These are phyloP conservation scores for Thermomyces lanuginosus DNA, from an alignment of 2,329 filamentous ascomycete genomes.

Conservation along the genomic window DNA sequence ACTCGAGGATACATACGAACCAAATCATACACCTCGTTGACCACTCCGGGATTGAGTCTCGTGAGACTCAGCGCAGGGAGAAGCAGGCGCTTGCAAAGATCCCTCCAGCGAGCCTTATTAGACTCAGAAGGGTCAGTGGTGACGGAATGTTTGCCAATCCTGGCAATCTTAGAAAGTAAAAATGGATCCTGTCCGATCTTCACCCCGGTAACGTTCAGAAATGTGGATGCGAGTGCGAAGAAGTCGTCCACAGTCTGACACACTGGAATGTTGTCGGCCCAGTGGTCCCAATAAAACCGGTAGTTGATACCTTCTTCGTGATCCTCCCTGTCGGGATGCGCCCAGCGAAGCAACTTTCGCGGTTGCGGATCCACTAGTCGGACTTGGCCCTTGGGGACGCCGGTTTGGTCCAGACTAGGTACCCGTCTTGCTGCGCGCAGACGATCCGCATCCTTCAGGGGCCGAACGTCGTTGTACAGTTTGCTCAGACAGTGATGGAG, in stretches of 20 bases:
- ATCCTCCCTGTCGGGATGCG: constrained; percentile 62
- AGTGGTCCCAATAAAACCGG: constrained; percentile 94
- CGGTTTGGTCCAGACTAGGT: constrained; percentile 46
- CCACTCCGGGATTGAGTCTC: constrained; percentile 64
- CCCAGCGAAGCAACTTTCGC: constrained; percentile 65
- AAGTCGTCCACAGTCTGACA: constrained; percentile 85
- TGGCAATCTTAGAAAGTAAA: constrained; percentile 65
- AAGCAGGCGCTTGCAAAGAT: constrained; percentile 67
- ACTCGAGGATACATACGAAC: constrained; percentile 61
- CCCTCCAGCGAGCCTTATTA: constrained; percentile 68
- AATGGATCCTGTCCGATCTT: constrained; percentile 73
- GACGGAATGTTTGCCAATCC: constrained; percentile 66
- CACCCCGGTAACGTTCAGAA: constrained; percentile 72
- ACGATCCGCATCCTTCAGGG: constrained; percentile 26
- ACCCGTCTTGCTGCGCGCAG: constrained; percentile 36
- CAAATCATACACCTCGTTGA: constrained; percentile 74
- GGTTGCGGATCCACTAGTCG: constrained; percentile 42
- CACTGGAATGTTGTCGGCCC: constrained; percentile 80
- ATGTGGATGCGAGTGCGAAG: constrained; percentile 66
- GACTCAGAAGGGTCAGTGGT: constrained; percentile 49
- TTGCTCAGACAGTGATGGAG: constrained; percentile 66
- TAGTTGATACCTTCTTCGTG: constrained; percentile 61
- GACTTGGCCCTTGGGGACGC: constrained; percentile 52
- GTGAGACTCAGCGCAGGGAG: constrained; percentile 77
- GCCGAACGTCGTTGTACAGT: constrained; percentile 43